A percentile compares a stretch with the other conserved stretches of the same genome.
Evolutionary conservation across 768 basidiomycete species (phyloP).

Genomic region (Leccinum variicolor): DNA sequence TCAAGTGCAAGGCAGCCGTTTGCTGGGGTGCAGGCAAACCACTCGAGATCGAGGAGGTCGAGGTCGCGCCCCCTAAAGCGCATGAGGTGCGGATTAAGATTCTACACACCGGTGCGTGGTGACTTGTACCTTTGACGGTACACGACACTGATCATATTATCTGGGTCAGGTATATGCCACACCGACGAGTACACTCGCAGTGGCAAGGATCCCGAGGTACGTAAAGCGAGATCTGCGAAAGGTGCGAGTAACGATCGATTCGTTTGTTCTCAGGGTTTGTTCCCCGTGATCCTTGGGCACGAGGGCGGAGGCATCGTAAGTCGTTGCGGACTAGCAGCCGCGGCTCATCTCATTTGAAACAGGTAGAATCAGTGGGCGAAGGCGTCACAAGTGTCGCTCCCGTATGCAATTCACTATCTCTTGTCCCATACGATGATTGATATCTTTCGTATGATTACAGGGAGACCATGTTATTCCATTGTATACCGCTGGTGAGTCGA

Average conservation of each 20-base stretch:
- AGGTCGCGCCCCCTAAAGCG: constrained; percentile 87
- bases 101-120: constrained; percentile 73
- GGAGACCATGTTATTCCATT: constrained; percentile 98
- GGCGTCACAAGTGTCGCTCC: constrained; percentile 80
- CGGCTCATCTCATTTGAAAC: constrained; percentile 4
- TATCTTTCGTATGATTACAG: constrained; percentile 23
- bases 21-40: constrained; percentile 92
- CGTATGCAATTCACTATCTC: constrained; percentile 29
- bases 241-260: constrained; percentile 1
- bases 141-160: background rate
- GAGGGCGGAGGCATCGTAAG: constrained; percentile 89
- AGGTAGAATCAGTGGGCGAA: constrained; percentile 98
- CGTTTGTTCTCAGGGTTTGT: constrained; percentile 56
- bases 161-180: constrained; percentile 78
- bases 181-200: constrained; percentile 98
- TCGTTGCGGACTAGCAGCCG: constrained; percentile 3
- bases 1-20: constrained; percentile 90
- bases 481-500: constrained; percentile 81
- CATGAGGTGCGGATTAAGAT: constrained; percentile 94
- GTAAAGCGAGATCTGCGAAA: constrained; percentile 8
- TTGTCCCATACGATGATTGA: background rate
- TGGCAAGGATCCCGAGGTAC: constrained; percentile 91
- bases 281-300: constrained; percentile 92
- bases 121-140: constrained; percentile 3
- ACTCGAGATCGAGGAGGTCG: constrained; percentile 86